Evolutionary conservation across 352 stramenopile genomes (phyloP), one percentile per base, ranked within the genome.

Genomic region (Thraustochytrium sp.): DNA sequence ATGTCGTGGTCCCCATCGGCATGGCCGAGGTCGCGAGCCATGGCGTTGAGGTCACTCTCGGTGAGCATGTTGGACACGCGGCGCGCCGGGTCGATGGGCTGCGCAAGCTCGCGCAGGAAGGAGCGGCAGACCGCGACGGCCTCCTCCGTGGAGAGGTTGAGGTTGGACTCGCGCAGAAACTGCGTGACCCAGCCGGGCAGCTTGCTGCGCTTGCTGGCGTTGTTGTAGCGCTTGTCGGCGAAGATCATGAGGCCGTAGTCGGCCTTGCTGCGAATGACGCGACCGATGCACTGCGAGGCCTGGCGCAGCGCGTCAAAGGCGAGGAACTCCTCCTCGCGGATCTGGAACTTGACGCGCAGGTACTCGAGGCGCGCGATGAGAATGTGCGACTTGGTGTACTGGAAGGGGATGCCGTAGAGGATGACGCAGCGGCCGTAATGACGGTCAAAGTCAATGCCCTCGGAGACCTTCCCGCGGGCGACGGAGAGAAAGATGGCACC

Each of bases 401-500:
- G 96, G 90, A 98, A 99, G 37, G 97, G 97, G 40, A 99, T 97
- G 18, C 97, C 97, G 87, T 99, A 98, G 82, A 99, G 92, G 44
- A 99, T 92, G 61, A 99, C 97, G 48, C 92, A 94, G 62, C 97
- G 91, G 48, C 97, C 97, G 84, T 99, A 99, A 78, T 99, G 97
- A 26, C 96, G 91, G 87, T 99, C 97, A 87, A 99, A 99, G 92
- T 99, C 97, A 87, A 99, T 99, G 23, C 97, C 97, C 88, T 99
- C 97, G 1, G 97, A 97, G 16, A 96, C 97, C 90, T 99, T 99
- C 53, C 97, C 97, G 68, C 97, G 90, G 34, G 97, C 97, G 59
- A 99, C 94, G 1, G 96, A 99, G 63, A 99, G 92, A 89, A 99
- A 99, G 23, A 99, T 92, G 8, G 95, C 97, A 11, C 97, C 97